Conservation (phyloP, 768 basidiomycete genomes). For the Pulveroboletus ravenelii region DNA sequence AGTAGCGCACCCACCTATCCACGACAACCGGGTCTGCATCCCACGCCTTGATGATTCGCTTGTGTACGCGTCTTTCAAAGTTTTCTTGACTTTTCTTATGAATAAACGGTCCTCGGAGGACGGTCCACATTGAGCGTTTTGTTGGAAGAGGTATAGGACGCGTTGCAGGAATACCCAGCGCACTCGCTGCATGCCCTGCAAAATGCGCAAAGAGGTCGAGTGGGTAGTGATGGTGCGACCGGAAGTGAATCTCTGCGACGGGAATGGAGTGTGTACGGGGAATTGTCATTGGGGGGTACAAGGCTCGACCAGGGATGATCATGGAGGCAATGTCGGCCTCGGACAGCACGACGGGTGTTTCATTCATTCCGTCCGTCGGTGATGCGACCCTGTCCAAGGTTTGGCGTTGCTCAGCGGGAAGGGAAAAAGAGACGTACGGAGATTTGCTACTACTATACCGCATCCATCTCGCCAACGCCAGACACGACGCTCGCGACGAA, state of each 20-base stretch:
- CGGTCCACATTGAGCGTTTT: slow-evolving; percentile 79
- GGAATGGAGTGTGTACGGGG: slow-evolving; percentile 66
- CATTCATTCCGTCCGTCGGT: slow-evolving; percentile 3
- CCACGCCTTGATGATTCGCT: slow-evolving; percentile 84
- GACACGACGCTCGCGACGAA: slow-evolving; percentile 15
- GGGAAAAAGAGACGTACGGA: slow-evolving; percentile 11
- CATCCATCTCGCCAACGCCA: slow-evolving; percentile 18
- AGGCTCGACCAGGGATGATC: slow-evolving; percentile 57
- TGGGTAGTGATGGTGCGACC: slow-evolving; percentile 61
- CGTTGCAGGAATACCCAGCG: slow-evolving; percentile 77
- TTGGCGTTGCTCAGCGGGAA: neutral
- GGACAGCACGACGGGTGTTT: slow-evolving; percentile 20
- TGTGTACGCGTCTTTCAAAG: slow-evolving; percentile 81
- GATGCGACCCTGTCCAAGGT: slow-evolving; percentile 1
- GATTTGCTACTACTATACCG: slow-evolving; percentile 13
- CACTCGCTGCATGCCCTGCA: slow-evolving; percentile 75
- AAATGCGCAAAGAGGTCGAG: slow-evolving; percentile 84
- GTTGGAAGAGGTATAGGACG: slow-evolving; percentile 63
- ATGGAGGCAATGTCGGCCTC: slow-evolving; percentile 46
- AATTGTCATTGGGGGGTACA: slow-evolving; percentile 52
- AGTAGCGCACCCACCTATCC: slow-evolving; percentile 74
- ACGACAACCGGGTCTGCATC: slow-evolving; percentile 80
- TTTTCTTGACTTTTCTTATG: slow-evolving; percentile 97
- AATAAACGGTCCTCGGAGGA: slow-evolving; percentile 77
- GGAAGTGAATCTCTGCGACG: slow-evolving; percentile 78